phyloP scores from a whole-genome alignment of 2,329 filamentous ascomycete species.

The Alternaria hordeiaustralica region DNA sequence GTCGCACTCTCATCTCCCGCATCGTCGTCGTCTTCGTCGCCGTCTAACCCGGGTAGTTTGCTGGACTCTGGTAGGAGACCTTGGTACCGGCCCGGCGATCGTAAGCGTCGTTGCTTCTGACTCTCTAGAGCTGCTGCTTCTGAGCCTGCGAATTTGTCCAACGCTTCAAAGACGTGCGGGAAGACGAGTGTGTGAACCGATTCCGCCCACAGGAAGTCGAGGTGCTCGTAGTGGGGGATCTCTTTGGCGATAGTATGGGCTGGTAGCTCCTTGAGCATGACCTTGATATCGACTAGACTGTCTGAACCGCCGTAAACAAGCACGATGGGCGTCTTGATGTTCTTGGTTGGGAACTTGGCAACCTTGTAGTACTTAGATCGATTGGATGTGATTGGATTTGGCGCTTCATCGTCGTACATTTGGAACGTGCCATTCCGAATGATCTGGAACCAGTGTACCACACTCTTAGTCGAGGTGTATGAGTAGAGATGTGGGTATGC shows the following conservation, averaged over 20 bases:
- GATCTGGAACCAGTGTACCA: slow-evolving; percentile 99
- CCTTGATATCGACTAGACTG: slow-evolving; percentile 89
- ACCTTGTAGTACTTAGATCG: slow-evolving; percentile 91
- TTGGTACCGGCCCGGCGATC: slow-evolving; percentile 37
- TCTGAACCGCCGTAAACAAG: slow-evolving; percentile 93
- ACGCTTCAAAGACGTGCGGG: slow-evolving; percentile 86
- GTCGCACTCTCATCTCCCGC: slow-evolving; percentile 37
- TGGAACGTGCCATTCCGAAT: slow-evolving; percentile 96
- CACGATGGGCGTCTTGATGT: slow-evolving; percentile 95
- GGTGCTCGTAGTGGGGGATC: slow-evolving; percentile 91
- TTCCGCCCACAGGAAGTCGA: slow-evolving; percentile 93
- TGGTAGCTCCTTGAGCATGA: slow-evolving; percentile 90
- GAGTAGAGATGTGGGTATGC: slow-evolving; percentile 96
- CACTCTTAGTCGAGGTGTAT: slow-evolving; percentile 93
- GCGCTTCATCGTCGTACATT: slow-evolving; percentile 96
- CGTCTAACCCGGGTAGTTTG: slow-evolving; percentile 25
- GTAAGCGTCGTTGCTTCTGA: slow-evolving; percentile 32
- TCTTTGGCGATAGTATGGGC: slow-evolving; percentile 83
- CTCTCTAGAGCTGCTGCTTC: slow-evolving; percentile 2
- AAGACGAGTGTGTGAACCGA: slow-evolving; percentile 87
- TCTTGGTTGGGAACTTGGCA: slow-evolving; percentile 92
- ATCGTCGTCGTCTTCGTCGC: slow-evolving; percentile 28
- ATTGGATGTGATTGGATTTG: slow-evolving; percentile 73
- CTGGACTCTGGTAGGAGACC: slow-evolving; percentile 35
- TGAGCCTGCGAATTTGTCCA: slow-evolving; percentile 68